Evolutionary conservation across 805 yeast genomes (phyloP).

Genomic region (Starmerella khaoyaiensis): DNA sequence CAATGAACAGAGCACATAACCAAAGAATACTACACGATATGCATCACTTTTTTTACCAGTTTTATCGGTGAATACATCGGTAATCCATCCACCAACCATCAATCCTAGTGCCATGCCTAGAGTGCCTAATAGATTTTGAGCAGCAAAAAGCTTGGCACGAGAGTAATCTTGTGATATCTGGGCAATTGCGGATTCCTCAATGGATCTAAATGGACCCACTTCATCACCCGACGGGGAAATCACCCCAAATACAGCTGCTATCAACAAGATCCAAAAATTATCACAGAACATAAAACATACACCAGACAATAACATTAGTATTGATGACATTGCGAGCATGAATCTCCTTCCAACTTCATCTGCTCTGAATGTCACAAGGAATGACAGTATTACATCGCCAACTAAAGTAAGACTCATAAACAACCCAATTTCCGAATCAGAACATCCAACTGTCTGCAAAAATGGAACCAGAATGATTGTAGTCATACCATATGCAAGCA

Average conservation of each 20-base stretch:
- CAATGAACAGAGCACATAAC: constrained; percentile 44
- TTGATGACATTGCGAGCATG: constrained; percentile 50
- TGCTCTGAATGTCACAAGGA: constrained; percentile 62
- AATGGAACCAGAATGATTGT: constrained; percentile 66
- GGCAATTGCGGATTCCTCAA: constrained; percentile 74
- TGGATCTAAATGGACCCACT: constrained; percentile 78
- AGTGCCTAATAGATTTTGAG: constrained; percentile 56
- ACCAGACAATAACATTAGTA: constrained; percentile 60
- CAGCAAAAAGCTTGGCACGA: constrained; percentile 62
- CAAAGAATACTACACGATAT: constrained; percentile 44
- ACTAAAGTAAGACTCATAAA: constrained; percentile 71
- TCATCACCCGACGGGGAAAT: constrained; percentile 84
- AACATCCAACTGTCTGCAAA: constrained; percentile 40
- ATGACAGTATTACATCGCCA: constrained; percentile 67
- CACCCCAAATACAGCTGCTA: constrained; percentile 72
- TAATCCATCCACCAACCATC: constrained; percentile 44
- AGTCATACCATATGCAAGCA: constrained; percentile 64
- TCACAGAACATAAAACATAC: constrained; percentile 44
- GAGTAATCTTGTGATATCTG: constrained; percentile 40
- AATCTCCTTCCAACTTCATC: constrained; percentile 54
- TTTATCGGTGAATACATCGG: constrained; percentile 30
- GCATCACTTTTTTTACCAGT: constrained; percentile 26
- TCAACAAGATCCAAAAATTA: constrained; percentile 41
- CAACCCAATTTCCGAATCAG: constrained; percentile 50
- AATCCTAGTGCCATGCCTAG: constrained; percentile 68